Percentiles rank a stretch among this genome's conserved stretches.
These are phyloP conservation scores for Aureobasidium sp. DNA, from an alignment of 2,329 filamentous ascomycete genomes.

Conservation along the genomic window DNA sequence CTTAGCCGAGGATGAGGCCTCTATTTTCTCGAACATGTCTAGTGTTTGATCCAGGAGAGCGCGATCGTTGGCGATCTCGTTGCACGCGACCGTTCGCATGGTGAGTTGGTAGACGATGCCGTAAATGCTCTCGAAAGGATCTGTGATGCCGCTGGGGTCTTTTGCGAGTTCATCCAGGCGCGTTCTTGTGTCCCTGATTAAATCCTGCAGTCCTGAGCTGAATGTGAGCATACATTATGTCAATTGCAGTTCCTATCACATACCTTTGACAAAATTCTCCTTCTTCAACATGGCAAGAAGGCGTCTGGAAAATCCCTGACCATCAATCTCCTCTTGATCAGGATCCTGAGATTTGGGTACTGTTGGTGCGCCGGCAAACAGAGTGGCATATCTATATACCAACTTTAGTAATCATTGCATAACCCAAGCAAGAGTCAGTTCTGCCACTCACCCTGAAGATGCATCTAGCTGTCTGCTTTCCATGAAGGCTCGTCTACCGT, in stretches of 20 bases:
- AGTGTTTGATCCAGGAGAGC: conserved; percentile 38
- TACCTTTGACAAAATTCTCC: conserved; percentile 32
- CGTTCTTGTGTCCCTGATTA: conserved; percentile 39
- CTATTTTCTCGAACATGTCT: conserved; percentile 42
- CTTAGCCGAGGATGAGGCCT: conserved; percentile 36
- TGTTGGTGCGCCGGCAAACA: conserved; percentile 11
- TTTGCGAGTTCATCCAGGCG: conserved; percentile 34
- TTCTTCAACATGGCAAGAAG: conserved; percentile 33
- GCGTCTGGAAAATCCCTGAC: conserved; percentile 25
- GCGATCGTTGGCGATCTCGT: conserved; percentile 47
- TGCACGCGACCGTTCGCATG: conserved; percentile 48
- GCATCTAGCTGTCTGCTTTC: conserved; percentile 42
- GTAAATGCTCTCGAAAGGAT: conserved; percentile 51
- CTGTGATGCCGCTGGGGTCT: conserved; percentile 33
- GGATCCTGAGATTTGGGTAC: not conserved
- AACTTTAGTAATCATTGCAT: conserved; percentile 19
- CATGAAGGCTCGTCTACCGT: conserved; percentile 39
- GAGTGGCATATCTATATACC: conserved; percentile 7
- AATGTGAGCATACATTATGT: not conserved
- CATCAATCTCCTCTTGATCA: not conserved
- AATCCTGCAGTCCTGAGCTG: conserved; percentile 29
- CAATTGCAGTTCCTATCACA: not conserved
- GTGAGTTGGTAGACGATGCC: conserved; percentile 50
- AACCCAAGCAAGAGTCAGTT: not conserved
- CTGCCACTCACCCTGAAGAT: conserved; percentile 33